Base-by-base conservation (phyloP, 176 grass and related monocot species). In the Phyllostachys edulis region DNA sequence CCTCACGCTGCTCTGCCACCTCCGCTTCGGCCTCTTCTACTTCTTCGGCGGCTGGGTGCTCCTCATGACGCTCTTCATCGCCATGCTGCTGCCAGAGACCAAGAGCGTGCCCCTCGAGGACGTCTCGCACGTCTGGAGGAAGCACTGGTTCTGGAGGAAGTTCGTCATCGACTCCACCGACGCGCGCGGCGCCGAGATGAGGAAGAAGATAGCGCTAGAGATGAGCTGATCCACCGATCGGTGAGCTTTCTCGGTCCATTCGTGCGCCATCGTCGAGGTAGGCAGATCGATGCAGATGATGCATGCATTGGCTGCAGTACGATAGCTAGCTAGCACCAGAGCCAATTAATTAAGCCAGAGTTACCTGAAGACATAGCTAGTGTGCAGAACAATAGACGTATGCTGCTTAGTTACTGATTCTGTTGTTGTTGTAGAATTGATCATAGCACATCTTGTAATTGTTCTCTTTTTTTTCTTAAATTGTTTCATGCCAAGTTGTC, bases 131-230 rank as follows among this genome's bases (percentile, higher is more conserved):
- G 49, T 87, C 21, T 90, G 74, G 73, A 82, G 75, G 84, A 90
- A 79, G 84, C 88, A 90, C 74, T 87, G 88, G 84, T 90, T 90
- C 84, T 90, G 88, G 88, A 38, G 88, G 27, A 90, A 83, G 79
- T 83, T 67, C 67, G 27, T 87, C 67, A 0, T 90, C 74, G 88
- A 90, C 40, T 36, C 17, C 66, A 4, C 65, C 84, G 79, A 90
- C n/a, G 77, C 64, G 0, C 78, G 88, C 37, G 80, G 79, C 57
- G 88, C 88, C 0, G 88, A 86, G 79, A 90, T 90, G 88, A 86
- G 88, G 88, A 90, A 87, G 84, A 90, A 50, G 88, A 90, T 87
- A 90, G 88, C 88, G 21, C 79, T 90, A 87, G 88, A 90, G 84
- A 86, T 90, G 88, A 90, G 88, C 84, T 90, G 52, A 77, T 51